Conservation (phyloP, 169 alveolate genomes). For the Cryptosporidium xiaoi region DNA sequence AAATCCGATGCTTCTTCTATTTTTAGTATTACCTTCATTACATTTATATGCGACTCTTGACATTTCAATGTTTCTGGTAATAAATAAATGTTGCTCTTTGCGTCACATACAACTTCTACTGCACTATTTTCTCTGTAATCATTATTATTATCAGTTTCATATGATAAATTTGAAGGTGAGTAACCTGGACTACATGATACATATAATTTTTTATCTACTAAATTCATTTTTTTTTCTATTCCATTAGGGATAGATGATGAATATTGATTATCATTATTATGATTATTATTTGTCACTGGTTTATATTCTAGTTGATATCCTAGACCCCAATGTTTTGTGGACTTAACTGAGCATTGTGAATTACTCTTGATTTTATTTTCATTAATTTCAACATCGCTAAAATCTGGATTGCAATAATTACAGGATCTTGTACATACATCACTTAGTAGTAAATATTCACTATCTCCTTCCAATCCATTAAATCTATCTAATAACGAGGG, state of each 20-base stretch:
- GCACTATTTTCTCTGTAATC: too few relatives aligned
- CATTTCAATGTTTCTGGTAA: constrained; percentile 32
- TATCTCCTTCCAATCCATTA: constrained; percentile 4
- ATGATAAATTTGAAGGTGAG: constrained; percentile 1
- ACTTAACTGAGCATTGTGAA: constrained; percentile 40
- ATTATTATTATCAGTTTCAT: not conserved
- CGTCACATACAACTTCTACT: constrained; percentile 30
- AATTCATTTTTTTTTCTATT: not conserved
- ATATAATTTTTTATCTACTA: not conserved
- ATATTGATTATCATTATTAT: too few relatives aligned
- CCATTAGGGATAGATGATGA: not conserved
- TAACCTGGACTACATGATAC: constrained; percentile 53
- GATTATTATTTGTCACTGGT: not conserved
- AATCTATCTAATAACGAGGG: constrained; percentile 46
- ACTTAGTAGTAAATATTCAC: constrained; percentile 36
- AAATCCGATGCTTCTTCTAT: constrained; percentile 41
- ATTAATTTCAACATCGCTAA: not conserved
- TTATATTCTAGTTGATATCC: constrained; percentile 36
- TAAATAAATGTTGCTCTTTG: constrained; percentile 16
- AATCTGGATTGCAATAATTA: constrained; percentile 18
- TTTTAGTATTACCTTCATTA: constrained; percentile 33
- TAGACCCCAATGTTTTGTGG: constrained; percentile 57
- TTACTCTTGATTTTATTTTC: not conserved
- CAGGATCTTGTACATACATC: constrained; percentile 68
- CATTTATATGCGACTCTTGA: constrained; percentile 52